Conservation (phyloP, 1,284 basidiomycete species). For the Cerioporus squamosus region DNA sequence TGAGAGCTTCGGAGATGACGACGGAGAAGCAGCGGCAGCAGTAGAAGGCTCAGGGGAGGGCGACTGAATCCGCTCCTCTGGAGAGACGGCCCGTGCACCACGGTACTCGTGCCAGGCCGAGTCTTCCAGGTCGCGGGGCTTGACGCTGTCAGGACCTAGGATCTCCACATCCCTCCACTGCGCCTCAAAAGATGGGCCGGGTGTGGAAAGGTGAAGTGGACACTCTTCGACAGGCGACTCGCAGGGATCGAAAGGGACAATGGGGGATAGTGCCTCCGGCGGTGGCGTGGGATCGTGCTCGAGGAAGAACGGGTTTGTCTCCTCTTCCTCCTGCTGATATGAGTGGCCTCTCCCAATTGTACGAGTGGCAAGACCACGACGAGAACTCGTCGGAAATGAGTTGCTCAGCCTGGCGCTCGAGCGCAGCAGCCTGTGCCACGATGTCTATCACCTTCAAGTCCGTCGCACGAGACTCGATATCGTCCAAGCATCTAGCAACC, state of each 20-base stretch:
- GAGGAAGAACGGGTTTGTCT: constrained; percentile 22
- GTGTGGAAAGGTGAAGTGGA: constrained; percentile 1
- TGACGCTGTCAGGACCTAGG: constrained; percentile 52
- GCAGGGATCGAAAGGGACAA: constrained; percentile 19
- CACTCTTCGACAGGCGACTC: constrained; percentile 26
- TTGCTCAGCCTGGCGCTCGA: constrained; percentile 27
- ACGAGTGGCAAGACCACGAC: constrained; percentile 46
- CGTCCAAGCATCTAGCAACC: constrained; percentile 68
- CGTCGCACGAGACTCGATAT: constrained; percentile 39
- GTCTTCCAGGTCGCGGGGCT: constrained; percentile 48
- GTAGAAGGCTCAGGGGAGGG: constrained; percentile 19
- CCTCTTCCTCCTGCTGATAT: constrained; percentile 40
- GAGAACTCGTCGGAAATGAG: constrained; percentile 39
- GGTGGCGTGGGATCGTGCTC: constrained; percentile 24
- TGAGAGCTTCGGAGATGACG: constrained; percentile 20
- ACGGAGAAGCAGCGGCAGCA: constrained; percentile 15
- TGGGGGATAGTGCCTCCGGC: constrained; percentile 20
- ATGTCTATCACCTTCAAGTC: constrained; percentile 43
- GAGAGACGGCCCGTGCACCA: constrained; percentile 15
- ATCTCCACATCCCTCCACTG: constrained; percentile 53
- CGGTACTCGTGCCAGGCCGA: constrained; percentile 39
- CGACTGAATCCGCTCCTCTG: constrained; percentile 19
- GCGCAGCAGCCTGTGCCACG: constrained; percentile 42
- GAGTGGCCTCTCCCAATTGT: constrained; percentile 34
- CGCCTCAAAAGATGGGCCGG: constrained; percentile 31